These are phyloP conservation scores for Peziza echinospora DNA, from an alignment of 495 filamentous ascomycete species.

Conservation along the genomic window DNA sequence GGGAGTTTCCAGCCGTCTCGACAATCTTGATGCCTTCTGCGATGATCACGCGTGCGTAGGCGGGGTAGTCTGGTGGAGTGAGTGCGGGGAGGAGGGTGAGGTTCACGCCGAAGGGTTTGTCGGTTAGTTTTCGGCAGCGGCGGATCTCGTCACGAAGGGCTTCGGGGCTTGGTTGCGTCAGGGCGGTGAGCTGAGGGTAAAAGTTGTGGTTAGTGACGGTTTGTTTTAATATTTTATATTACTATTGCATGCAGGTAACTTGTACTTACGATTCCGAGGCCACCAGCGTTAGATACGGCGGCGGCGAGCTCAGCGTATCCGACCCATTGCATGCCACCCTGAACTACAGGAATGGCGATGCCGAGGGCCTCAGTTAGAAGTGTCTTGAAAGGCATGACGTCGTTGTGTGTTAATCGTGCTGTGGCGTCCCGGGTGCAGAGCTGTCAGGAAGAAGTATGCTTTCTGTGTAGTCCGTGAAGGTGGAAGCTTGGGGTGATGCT, in stretches of 20 bases:
- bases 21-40: constrained; percentile 87
- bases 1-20: constrained; percentile 90
- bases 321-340: constrained; percentile 91
- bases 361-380: constrained; percentile 73
- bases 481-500: too few relatives aligned
- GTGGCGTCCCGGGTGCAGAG: too few relatives aligned
- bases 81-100: constrained; percentile 83
- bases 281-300: constrained; percentile 88
- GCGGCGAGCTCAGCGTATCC: constrained; percentile 65
- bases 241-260: background rate
- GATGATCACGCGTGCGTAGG: constrained; percentile 81
- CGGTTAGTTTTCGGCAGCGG: constrained; percentile 64
- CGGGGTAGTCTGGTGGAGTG: constrained; percentile 72
- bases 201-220: background rate
- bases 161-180: constrained; percentile 85
- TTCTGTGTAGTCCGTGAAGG: too few relatives aligned
- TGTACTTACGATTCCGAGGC: constrained; percentile 52
- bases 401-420: too few relatives aligned
- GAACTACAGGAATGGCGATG: constrained; percentile 79
- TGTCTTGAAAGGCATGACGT: constrained; percentile 72
- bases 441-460: too few relatives aligned
- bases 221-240: too few relatives aligned
- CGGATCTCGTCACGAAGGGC: constrained; percentile 86
- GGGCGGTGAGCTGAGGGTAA: constrained; percentile 44
- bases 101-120: constrained; percentile 84